These are phyloP conservation scores for Canna indica DNA, from an alignment of 176 grass and related monocot genomes.

Conservation along the genomic window DNA sequence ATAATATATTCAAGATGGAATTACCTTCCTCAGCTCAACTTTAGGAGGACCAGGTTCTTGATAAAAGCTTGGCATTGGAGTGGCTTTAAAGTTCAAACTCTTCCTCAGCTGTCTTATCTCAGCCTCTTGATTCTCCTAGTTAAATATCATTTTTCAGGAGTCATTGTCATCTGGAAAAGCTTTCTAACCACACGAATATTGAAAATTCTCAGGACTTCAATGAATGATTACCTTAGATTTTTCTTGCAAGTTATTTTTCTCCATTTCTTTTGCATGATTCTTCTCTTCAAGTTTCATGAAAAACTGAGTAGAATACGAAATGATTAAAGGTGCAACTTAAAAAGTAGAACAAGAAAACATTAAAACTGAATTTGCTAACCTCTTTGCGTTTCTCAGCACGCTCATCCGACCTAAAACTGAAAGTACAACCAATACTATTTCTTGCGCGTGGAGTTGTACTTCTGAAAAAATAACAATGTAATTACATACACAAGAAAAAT, in stretches of 20 bases:
- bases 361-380: conserved; percentile 23
- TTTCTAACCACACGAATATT: not conserved
- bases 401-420: conserved; percentile 74
- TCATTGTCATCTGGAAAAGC: not conserved
- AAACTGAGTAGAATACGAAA: conserved; percentile 34
- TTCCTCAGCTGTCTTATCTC: conserved; percentile 91
- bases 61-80: conserved; percentile 95
- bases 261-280: conserved; percentile 74
- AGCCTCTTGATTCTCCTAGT: conserved; percentile 93
- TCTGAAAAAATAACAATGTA: conserved; percentile 28
- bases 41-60: conserved; percentile 77
- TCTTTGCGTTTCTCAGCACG: conserved; percentile 97
- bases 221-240: conserved; percentile 60
- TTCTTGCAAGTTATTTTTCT: conserved; percentile 74
- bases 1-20: not conserved
- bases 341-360: not conserved
- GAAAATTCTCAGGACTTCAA: conserved; percentile 15
- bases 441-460: conserved; percentile 36
- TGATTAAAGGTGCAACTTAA: conserved; percentile 9
- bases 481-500: not conserved
- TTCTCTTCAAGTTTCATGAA: conserved; percentile 91
- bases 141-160: conserved; percentile 12
- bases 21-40: conserved; percentile 94
- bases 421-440: conserved; percentile 43
- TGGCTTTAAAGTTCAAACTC: conserved; percentile 88